Percentiles rank a stretch among this genome's conserved stretches.
Conservation (phyloP, 257 asterid species). For the Nicotiana undulata region DNA sequence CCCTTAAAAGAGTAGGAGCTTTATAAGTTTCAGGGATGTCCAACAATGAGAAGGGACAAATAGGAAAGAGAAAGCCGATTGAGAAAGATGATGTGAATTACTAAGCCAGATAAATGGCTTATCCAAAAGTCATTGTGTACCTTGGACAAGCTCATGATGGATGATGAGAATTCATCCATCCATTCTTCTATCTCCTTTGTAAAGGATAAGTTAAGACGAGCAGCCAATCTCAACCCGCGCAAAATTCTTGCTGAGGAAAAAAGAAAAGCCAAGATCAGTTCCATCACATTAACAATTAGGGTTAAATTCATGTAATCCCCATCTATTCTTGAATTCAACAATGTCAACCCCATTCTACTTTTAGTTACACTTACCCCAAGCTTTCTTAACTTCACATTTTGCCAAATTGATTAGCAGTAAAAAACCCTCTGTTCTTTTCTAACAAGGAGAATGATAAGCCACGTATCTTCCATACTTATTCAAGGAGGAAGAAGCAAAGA, state of each 20-base stretch:
- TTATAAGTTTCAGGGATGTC: neutral
- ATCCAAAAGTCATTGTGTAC: slow-evolving; percentile 22
- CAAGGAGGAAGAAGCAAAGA: no score
- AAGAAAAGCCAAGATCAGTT: neutral
- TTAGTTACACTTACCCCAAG: neutral
- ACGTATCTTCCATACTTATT: no score
- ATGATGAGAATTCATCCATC: slow-evolving; percentile 43
- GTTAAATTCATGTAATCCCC: neutral
- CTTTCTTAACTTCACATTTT: neutral
- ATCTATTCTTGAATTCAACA: neutral
- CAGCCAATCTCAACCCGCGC: slow-evolving; percentile 95
- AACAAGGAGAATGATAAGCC: neutral
- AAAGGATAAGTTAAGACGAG: slow-evolving; percentile 80
- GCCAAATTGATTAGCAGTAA: neutral
- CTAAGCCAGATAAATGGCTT: neutral
- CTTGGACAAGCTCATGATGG: slow-evolving; percentile 41
- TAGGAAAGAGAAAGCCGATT: neutral
- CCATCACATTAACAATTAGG: neutral
- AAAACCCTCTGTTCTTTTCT: neutral
- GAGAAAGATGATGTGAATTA: neutral
- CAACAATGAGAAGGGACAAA: neutral
- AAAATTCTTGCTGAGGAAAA: slow-evolving; percentile 72
- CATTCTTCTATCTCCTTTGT: slow-evolving; percentile 72
- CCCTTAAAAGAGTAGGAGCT: neutral
- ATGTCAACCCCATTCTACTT: neutral